Percentiles rank a stretch among this genome's conserved stretches.
Conservation (phyloP, 306 rosid species). For the Delonix regia region DNA sequence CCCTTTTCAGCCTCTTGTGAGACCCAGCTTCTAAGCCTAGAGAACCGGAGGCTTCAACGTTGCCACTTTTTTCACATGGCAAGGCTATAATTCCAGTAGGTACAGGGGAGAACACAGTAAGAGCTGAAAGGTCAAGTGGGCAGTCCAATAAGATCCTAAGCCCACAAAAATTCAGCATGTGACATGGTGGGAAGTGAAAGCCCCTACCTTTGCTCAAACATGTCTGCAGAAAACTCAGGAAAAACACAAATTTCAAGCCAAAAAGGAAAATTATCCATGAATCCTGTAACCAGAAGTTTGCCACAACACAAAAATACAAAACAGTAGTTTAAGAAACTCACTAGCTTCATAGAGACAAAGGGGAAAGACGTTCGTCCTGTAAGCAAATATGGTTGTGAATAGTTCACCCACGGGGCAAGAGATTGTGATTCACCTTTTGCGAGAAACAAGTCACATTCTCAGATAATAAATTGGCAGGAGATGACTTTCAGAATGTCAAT, state of each 20-base stretch:
- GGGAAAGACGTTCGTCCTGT: slow-evolving; percentile 7
- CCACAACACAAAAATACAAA: background rate
- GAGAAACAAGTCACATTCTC: background rate
- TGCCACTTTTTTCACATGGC: slow-evolving; percentile 30
- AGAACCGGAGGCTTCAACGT: slow-evolving; percentile 29
- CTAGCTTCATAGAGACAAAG: slow-evolving; percentile 47
- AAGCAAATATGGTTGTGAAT: background rate
- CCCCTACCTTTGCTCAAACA: slow-evolving; percentile 84
- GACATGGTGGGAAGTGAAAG: slow-evolving; percentile 81
- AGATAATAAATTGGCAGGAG: background rate
- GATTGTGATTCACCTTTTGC: background rate
- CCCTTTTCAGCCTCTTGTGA: slow-evolving; percentile 52
- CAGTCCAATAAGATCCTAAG: slow-evolving; percentile 77
- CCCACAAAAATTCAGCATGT: slow-evolving; percentile 73
- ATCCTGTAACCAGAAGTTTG: slow-evolving; percentile 1
- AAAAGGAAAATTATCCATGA: background rate
- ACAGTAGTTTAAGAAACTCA: slow-evolving; percentile 29
- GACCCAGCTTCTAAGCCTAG: slow-evolving; percentile 32
- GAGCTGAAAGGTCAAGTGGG: slow-evolving; percentile 82
- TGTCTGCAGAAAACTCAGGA: slow-evolving; percentile 41
- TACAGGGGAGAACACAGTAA: slow-evolving; percentile 74
- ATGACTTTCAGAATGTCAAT: background rate
- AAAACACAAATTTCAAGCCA: slow-evolving; percentile 3
- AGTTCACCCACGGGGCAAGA: background rate
- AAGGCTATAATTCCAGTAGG: slow-evolving; percentile 44